phyloP scores from a whole-genome alignment of 75 land plant genomes.

The Cunninghamia lanceolata region DNA sequence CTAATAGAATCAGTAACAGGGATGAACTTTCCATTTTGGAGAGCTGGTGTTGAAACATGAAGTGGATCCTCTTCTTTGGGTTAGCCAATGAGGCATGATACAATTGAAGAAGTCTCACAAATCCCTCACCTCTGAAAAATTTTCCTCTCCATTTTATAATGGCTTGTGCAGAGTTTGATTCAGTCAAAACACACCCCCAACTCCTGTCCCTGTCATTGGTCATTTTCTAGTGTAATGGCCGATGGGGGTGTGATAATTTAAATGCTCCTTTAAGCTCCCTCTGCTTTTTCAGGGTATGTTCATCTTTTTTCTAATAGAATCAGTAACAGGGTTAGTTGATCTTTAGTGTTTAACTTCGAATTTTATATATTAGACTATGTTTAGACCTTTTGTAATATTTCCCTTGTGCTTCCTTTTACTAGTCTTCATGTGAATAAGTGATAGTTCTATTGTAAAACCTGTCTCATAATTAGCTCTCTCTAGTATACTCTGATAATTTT shows the following conservation, averaged over 20 bases:
- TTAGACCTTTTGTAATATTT: not conserved
- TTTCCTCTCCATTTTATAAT: no score
- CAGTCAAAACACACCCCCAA: not conserved
- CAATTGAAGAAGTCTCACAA: not conserved
- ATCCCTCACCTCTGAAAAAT: not conserved
- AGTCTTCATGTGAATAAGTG: constrained; percentile 5
- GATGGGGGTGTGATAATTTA: not conserved
- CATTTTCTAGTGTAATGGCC: not conserved
- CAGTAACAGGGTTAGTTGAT: not conserved
- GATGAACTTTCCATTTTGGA: no score
- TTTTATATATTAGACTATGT: not conserved
- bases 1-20: no score
- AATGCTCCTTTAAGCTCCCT: not conserved
- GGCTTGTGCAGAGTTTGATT: not conserved
- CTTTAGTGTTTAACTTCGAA: not conserved
- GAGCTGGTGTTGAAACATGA: no score
- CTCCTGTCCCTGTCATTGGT: not conserved
- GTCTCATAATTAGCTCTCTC: not conserved
- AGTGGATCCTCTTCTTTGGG: no score
- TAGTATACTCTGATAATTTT: not conserved
- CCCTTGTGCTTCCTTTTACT: not conserved
- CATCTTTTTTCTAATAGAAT: not conserved
- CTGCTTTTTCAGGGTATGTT: not conserved
- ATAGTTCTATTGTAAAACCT: not conserved
- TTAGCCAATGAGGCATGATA: no score